Base-by-base conservation (phyloP, 2,329 filamentous ascomycete species). In the Aspergillus neoniger region DNA sequence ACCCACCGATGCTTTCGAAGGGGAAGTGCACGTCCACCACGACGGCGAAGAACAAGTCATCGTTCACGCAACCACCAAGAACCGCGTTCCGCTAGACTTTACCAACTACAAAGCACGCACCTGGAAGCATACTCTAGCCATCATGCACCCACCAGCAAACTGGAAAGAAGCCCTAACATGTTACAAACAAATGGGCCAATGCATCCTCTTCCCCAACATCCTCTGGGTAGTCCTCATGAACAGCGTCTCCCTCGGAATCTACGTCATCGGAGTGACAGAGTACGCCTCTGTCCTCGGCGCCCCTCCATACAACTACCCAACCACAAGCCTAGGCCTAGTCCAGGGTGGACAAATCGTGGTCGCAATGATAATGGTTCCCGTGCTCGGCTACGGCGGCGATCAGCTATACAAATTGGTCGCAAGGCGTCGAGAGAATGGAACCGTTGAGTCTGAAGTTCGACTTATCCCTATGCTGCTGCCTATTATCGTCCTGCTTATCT, bases 331-430 rank as follows among this genome's bases (percentile, higher is more conserved):
- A 0, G 60, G 60, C 9, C 51, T 44, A n/a, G 60, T 62, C 2
- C 60, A 62, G 5, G 60, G 52, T 2, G 60, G 60, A 6, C 60
- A 62, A 10, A 62, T 62, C 17, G 57, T 56, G 38, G 44, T 53
- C 19, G 59, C 57, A 17, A 55, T 62, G 28, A 59, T 62, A 21
- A 59, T 62, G 47, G 57, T 62, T 17, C 60, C 60, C 7, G 30
- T 62, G 2, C 52, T 62, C 23, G 60, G 60, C n/a, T 59, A 62
- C 48, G 60, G 60, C 9, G 58, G 60, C 12, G 60, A 62, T 3
- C 17, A 50, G 5, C 38, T 58, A n/a, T 56, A 59, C 32, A 43
- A 32, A n/a, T 30, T 21, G 9, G 39, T 62, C 5, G 55, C 60
- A 0, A 25, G 38, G 0, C 60, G 30, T 15, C 54, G 47, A 30